phyloP scores from a whole-genome alignment of 2,329 filamentous ascomycete genomes.

The Lojkania enalia region DNA sequence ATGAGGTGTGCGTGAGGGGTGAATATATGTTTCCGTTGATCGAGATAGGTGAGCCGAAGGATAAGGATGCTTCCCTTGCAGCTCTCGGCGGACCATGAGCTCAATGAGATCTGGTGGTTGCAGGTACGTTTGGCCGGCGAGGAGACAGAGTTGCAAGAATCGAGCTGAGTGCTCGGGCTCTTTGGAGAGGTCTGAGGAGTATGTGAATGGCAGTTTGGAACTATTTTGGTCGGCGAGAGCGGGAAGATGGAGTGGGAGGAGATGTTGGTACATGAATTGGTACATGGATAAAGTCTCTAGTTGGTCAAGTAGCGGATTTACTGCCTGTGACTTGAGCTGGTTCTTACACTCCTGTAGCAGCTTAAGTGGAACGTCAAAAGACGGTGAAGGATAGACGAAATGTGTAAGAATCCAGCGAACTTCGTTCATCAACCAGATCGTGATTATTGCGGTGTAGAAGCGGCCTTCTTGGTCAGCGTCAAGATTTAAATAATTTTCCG shows the following conservation, averaged over 20 bases:
- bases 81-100: slow-evolving; percentile 19
- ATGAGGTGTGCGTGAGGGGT: slow-evolving; percentile 4
- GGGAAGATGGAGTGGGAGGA: slow-evolving; percentile 22
- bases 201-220: slow-evolving; percentile 23
- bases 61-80: slow-evolving; percentile 18
- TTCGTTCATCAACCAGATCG: slow-evolving; percentile 30
- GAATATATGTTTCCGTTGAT: slow-evolving; percentile 11
- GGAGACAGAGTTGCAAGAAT: slow-evolving; percentile 24
- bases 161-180: slow-evolving; percentile 7
- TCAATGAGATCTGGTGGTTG: slow-evolving; percentile 33
- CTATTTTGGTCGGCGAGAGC: slow-evolving; percentile 20
- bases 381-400: slow-evolving; percentile 11
- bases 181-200: slow-evolving; percentile 12
- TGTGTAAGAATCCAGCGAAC: slow-evolving; percentile 28
- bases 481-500: no score
- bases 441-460: slow-evolving; percentile 24
- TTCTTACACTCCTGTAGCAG: slow-evolving; percentile 11
- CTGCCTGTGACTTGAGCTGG: slow-evolving; percentile 3
- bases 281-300: slow-evolving; percentile 25
- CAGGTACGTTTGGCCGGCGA: slow-evolving; percentile 24
- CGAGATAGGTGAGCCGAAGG: slow-evolving; percentile 10
- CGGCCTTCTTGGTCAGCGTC: slow-evolving; percentile 26
- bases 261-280: slow-evolving; percentile 29
- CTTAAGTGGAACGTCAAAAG: slow-evolving; percentile 8
- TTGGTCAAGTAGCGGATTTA: slow-evolving; percentile 18